Conservation (phyloP, 805 yeast species). For the Wickerhamiella vanderwaltii region DNA sequence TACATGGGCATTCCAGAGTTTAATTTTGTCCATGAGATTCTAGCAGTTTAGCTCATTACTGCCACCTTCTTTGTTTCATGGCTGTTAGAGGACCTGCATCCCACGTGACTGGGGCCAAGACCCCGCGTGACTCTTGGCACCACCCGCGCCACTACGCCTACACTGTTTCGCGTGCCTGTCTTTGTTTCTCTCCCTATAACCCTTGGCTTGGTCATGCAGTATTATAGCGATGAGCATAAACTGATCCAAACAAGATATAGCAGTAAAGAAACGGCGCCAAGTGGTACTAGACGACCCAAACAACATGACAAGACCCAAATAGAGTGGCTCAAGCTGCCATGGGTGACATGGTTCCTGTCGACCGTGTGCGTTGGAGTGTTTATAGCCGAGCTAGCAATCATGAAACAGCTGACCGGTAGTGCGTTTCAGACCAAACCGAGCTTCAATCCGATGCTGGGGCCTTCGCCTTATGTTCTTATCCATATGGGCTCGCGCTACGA, state of each 20-base stretch:
- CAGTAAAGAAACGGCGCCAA: not conserved
- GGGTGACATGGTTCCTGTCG: conserved; percentile 23
- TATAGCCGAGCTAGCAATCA: conserved; percentile 45
- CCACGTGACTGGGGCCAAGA: too few relatives aligned
- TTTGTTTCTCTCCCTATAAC: too few relatives aligned
- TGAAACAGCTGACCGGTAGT: conserved; percentile 49
- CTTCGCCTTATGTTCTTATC: conserved; percentile 52
- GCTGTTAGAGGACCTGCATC: too few relatives aligned
- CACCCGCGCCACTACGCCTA: too few relatives aligned
- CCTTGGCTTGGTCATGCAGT: too few relatives aligned
- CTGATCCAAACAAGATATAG: not conserved
- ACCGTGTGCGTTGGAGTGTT: conserved; percentile 40
- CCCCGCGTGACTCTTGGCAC: too few relatives aligned
- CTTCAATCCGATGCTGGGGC: conserved; percentile 71
- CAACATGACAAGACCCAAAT: not conserved
- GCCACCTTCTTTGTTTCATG: too few relatives aligned
- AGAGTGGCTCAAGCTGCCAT: conserved; percentile 20
- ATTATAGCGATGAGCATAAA: conserved; percentile 6
- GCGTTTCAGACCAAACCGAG: conserved; percentile 58
- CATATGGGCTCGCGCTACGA: conserved; percentile 59
- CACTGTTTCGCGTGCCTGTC: too few relatives aligned
- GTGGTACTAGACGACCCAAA: too few relatives aligned
- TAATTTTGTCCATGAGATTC: too few relatives aligned
- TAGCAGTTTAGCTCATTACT: too few relatives aligned
- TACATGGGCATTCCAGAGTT: too few relatives aligned